Base-by-base conservation (phyloP, 1,284 basidiomycete species). In the Clitocybe nebularis region DNA sequence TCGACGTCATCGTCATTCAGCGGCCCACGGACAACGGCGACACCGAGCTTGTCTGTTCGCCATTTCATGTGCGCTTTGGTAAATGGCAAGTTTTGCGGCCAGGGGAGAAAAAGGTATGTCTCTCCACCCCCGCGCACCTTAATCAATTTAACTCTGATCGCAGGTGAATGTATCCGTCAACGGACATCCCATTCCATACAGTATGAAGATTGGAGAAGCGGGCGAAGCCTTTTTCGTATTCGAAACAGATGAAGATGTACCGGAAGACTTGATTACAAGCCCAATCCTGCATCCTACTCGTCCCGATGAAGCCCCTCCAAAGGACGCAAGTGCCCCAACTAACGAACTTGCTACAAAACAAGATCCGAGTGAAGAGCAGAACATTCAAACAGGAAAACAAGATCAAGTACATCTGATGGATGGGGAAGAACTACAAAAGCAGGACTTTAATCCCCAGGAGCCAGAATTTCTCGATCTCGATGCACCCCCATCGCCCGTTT, bases 191-290 rank as follows among this genome's bases (percentile, higher is more conserved):
- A 84, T 93, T 39, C 95, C 95, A 1, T 99, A 93, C 62, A 80
- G 78, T 59, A 99, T 99, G 96, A 99, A 99, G 73, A 94, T 99
- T 52, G 93, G 93, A 32, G 95, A 99, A 48, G 91, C 94, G 1
- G 96, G 96, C 13, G 96, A 99, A 67, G 96, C 95, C 0, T 99
- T 99, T 73, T 99, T 99, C 58, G 89, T 99, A 28, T 91, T 99
- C 53, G 94, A 99, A 66, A 97, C 95, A 1, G 92, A 96, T 34
- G 89, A 87, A 39, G 89, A 94, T 49, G 84, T 99, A 23, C 95
- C 96, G 1, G 88, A 83, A 35, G 90, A 94, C 57, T 79, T 99
- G 46, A 87, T 95, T 53, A 99, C 96, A 0, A 93, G 89, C 65
- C 96, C 96, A 16, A 70, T 95, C 14, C 78, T 94, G 13, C 73